Percentiles rank a stretch among this genome's conserved stretches.
Conservation (phyloP, 1,139 yeast genomes). For the Sugiyamaella pinicola region DNA sequence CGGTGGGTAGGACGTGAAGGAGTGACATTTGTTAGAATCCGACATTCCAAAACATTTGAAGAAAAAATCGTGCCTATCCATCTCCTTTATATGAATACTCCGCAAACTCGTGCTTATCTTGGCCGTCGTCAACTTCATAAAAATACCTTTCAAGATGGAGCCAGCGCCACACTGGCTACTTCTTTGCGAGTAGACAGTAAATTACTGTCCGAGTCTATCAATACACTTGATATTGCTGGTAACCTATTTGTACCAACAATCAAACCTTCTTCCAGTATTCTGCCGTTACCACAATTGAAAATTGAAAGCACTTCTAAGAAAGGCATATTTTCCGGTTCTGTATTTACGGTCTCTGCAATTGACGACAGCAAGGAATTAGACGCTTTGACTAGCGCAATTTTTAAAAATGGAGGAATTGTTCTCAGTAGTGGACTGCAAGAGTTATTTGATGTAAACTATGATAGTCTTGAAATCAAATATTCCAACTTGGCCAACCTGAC, state of each 20-base stretch:
- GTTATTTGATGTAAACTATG: slow-evolving; percentile 32
- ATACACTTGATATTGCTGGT: not conserved
- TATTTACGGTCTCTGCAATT: slow-evolving; percentile 48
- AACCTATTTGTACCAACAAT: not conserved
- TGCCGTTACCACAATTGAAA: not conserved
- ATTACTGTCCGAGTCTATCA: not conserved
- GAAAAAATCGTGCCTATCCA: slow-evolving; percentile 24
- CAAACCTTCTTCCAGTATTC: not conserved
- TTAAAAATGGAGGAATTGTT: slow-evolving; percentile 56
- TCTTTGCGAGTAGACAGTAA: slow-evolving; percentile 6
- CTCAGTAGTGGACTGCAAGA: slow-evolving; percentile 52
- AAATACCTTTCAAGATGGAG: slow-evolving; percentile 18
- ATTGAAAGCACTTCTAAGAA: slow-evolving; percentile 5
- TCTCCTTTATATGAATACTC: slow-evolving; percentile 29
- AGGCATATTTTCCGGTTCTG: slow-evolving; percentile 45
- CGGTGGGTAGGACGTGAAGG: slow-evolving; percentile 20
- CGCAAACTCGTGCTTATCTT: slow-evolving; percentile 29
- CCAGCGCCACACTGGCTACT: not conserved
- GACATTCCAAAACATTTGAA: slow-evolving; percentile 3
- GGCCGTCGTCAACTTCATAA: slow-evolving; percentile 21
- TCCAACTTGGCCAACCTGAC: slow-evolving; percentile 23
- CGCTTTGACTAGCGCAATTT: slow-evolving; percentile 45
- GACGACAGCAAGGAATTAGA: slow-evolving; percentile 44
- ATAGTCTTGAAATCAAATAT: slow-evolving; percentile 25
- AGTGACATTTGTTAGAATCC: slow-evolving; percentile 19